Evolutionary conservation across 768 basidiomycete genomes (phyloP).

Genomic region (Podaxis sp.): DNA sequence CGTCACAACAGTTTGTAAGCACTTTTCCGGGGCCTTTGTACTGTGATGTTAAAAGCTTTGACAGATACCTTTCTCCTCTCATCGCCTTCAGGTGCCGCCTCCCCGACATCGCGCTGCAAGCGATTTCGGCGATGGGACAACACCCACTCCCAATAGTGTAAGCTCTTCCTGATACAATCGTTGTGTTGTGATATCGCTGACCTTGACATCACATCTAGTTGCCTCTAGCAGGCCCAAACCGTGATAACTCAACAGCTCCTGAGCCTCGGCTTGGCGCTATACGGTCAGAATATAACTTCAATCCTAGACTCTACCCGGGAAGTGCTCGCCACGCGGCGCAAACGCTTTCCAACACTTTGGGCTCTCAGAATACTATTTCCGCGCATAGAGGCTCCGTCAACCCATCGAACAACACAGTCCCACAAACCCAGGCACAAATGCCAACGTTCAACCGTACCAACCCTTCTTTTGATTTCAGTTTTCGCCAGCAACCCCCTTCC

Average conservation of each 20-base stretch:
- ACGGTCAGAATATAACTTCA: constrained; percentile 9
- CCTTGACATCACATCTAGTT: not conserved
- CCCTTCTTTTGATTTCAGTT: constrained; percentile 1
- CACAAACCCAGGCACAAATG: not conserved
- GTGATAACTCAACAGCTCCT: not conserved
- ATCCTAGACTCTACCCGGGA: constrained; percentile 12
- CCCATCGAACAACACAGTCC: not conserved
- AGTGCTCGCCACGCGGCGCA: constrained; percentile 10
- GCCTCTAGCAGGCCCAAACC: not conserved
- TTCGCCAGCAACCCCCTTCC: constrained; percentile 1
- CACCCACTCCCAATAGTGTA: not conserved
- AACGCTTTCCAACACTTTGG: not conserved
- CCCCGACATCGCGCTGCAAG: constrained; percentile 8
- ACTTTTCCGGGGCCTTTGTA: not conserved
- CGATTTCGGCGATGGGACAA: constrained; percentile 2
- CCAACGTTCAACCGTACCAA: not conserved
- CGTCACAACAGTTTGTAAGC: constrained; percentile 7
- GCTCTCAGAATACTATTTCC: not conserved
- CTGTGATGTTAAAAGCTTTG: not conserved
- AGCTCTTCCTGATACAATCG: not conserved
- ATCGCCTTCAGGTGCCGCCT: constrained; percentile 1
- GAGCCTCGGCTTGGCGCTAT: not conserved
- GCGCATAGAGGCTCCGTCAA: not conserved
- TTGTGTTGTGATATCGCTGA: not conserved
- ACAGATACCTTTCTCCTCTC: constrained; percentile 7